Base-by-base conservation (phyloP, 2,329 filamentous ascomycete genomes). In the Diaporthe capsici region DNA sequence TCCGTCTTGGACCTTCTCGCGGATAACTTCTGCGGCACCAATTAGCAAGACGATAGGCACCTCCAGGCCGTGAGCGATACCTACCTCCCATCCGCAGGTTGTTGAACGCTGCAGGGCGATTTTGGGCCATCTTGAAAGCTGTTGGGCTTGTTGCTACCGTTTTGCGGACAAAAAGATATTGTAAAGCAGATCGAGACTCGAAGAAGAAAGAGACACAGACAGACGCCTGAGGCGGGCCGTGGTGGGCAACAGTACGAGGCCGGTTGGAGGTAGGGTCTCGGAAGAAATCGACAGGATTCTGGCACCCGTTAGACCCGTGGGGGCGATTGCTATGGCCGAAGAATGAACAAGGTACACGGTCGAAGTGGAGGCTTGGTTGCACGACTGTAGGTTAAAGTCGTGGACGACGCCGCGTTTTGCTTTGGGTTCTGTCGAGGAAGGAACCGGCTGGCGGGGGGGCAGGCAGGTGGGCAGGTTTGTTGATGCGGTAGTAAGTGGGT, bases 1-100 rank as follows among this genome's bases (percentile, higher is more conserved):
- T 84, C 97, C 97, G 90, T 99, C 97, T 86, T 99, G 97, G 80
- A 99, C 97, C 88, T 98, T 98, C 88, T 99, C 97, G 84, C 95
- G 95, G 84, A 99, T 95, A 79, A 98, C 94, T 90, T 99, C 97
- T 98, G 83, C 67, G 80, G 72, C 44, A 79, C 78, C 77, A 51
- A 74, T 78, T 82, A 79, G 83, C 81, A 76, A 75, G 77, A 60
- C 72, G 72, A 72, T 20, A 61, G 60, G 71, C 53, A 61, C 71
- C 72, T 72, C 58, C 76, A 57, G 75, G 51, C 76, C 61, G 78
- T 75, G 82, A 76, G 79, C 77, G 78, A 79, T 80, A 84, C 95
- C 93, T 90, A 98, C 96, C 97, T 92, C 96, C 97, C 95, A 98
- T 98, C 88, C 96, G 94, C 89, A 98, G 85, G 82, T 87, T 90